Evolutionary conservation across 495 filamentous ascomycete species (phyloP).

Genomic region (Penicillium cinerascens): DNA sequence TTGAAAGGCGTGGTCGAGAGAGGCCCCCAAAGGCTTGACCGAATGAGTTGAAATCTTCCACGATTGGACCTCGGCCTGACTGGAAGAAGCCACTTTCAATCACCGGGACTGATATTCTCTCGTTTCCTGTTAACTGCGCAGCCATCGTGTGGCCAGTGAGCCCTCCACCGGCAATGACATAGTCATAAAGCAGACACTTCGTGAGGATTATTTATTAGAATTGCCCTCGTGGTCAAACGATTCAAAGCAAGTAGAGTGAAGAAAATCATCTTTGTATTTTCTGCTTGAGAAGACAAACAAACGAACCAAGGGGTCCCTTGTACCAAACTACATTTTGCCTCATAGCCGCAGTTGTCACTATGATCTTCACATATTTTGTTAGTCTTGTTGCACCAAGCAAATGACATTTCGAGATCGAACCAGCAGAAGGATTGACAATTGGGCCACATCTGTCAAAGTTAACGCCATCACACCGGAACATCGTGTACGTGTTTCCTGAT

Average conservation of each 20-base stretch:
- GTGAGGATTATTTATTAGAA: neutral
- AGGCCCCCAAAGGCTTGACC: constrained; percentile 28
- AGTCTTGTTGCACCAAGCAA: constrained; percentile 87
- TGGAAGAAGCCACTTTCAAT: constrained; percentile 38
- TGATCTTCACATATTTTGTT: constrained; percentile 89
- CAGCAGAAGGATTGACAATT: constrained; percentile 87
- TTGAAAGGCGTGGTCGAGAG: constrained; percentile 7
- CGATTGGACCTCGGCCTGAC: constrained; percentile 22
- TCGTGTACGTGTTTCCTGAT: constrained; percentile 83
- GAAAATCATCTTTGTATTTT: neutral
- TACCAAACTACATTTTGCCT: constrained; percentile 87
- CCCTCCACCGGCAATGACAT: constrained; percentile 33
- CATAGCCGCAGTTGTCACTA: constrained; percentile 94
- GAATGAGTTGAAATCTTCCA: constrained; percentile 25
- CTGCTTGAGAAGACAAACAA: neutral
- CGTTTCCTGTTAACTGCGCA: constrained; percentile 36
- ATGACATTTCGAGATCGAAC: constrained; percentile 91
- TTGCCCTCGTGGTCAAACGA: neutral
- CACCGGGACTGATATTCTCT: constrained; percentile 39
- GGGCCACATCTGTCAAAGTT: constrained; percentile 75
- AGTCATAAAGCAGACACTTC: constrained; percentile 12
- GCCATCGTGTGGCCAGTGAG: constrained; percentile 42
- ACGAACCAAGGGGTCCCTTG: neutral
- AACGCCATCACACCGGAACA: constrained; percentile 84
- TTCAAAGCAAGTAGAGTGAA: neutral